Evolutionary conservation across 257 asterid genomes (phyloP).

Genomic region (Parsonsia alboflavescens): DNA sequence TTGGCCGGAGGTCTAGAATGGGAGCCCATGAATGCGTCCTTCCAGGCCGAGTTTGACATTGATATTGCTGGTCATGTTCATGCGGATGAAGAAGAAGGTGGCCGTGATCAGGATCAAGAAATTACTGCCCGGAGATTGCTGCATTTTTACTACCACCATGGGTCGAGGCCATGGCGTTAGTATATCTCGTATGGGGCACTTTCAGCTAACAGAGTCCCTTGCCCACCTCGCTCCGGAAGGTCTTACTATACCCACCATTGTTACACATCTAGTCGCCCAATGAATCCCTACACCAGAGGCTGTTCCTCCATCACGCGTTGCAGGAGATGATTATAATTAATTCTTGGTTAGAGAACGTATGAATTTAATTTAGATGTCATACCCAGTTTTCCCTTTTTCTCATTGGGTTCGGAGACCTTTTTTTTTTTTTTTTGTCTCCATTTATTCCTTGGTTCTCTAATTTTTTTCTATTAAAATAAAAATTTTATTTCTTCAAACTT

Average conservation of each 20-base stretch:
- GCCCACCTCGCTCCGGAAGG: conserved; percentile 57
- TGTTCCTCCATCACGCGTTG: conserved; percentile 57
- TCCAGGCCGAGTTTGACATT: background rate
- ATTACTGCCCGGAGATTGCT: conserved; percentile 35
- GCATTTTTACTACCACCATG: conserved; percentile 14
- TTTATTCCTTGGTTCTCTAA: too few relatives aligned
- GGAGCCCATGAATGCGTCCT: conserved; percentile 13
- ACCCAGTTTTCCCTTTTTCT: background rate
- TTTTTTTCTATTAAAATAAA: too few relatives aligned
- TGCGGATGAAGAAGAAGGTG: conserved; percentile 8
- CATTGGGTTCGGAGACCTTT: background rate
- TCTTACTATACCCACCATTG: conserved; percentile 53
- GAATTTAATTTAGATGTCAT: too few relatives aligned
- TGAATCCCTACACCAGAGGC: conserved; percentile 54
- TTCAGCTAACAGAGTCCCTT: conserved; percentile 45
- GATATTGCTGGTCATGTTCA: too few relatives aligned
- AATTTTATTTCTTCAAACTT: too few relatives aligned
- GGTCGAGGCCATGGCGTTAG: conserved; percentile 26
- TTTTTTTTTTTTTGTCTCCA: background rate
- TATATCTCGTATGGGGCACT: conserved; percentile 59
- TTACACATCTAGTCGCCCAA: conserved; percentile 32
- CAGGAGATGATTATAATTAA: conserved; percentile 18
- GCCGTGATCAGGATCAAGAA: conserved; percentile 7
- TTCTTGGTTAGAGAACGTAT: background rate
- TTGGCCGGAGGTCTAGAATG: conserved; percentile 20